A percentile compares a stretch with the other conserved stretches of the same genome.
Conservation (phyloP, 176 grass and related monocot genomes). For the Carex kokanica region DNA sequence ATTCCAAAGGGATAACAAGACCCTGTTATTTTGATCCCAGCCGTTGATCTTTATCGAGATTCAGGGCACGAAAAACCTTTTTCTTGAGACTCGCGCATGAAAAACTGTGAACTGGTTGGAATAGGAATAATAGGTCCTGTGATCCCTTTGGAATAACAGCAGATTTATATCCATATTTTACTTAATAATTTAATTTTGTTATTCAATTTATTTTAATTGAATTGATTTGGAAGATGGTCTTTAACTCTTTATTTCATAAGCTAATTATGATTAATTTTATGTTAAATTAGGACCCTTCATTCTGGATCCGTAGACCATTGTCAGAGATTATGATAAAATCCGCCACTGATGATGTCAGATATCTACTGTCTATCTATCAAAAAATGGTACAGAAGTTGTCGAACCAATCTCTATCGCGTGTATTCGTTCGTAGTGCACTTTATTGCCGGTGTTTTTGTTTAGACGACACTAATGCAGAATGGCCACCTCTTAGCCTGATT, state of each 20-base stretch:
- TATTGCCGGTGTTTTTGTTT: conserved; percentile 83
- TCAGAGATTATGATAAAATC: conserved; percentile 87
- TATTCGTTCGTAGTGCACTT: conserved; percentile 59
- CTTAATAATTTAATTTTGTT: neutral
- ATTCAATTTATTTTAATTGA: neutral
- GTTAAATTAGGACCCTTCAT: conserved; percentile 59
- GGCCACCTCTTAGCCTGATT: conserved; percentile 56
- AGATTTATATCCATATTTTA: too few species aligned
- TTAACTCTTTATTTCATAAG: neutral
- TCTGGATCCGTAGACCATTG: conserved; percentile 75
- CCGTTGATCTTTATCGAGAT: too few species aligned
- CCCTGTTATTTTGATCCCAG: too few species aligned
- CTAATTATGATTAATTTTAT: neutral
- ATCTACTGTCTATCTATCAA: conserved; percentile 64
- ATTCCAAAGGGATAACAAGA: too few species aligned
- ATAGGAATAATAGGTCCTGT: too few species aligned
- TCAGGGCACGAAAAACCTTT: too few species aligned
- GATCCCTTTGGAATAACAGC: too few species aligned
- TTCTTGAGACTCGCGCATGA: too few species aligned
- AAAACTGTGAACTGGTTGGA: too few species aligned
- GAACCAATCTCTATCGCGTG: conserved; percentile 57
- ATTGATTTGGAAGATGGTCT: neutral
- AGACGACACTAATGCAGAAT: conserved; percentile 66
- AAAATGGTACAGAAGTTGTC: conserved; percentile 84
- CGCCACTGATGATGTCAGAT: conserved; percentile 82